These are phyloP conservation scores for Colletotrichum tropicicola DNA, from an alignment of 2,329 filamentous ascomycete species.

Conservation along the genomic window DNA sequence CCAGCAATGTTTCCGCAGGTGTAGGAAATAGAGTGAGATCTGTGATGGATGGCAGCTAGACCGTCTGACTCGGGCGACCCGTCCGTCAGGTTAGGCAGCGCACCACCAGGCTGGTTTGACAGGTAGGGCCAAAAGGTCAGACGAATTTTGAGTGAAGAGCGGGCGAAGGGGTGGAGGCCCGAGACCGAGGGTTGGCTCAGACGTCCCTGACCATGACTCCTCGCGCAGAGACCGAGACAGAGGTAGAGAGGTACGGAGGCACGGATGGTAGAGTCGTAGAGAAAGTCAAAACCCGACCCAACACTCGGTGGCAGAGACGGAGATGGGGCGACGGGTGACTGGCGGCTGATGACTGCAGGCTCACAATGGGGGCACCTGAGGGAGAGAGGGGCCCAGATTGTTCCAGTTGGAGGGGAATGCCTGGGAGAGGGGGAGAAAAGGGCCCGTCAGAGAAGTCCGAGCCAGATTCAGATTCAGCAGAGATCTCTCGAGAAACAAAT, in stretches of 20 bases:
- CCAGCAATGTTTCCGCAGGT: conserved; percentile 18
- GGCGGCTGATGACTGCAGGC: conserved; percentile 5
- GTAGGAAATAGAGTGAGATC: conserved; percentile 16
- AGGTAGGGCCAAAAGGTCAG: conserved; percentile 22
- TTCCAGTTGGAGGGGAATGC: conserved; percentile 14
- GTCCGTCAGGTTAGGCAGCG: conserved; percentile 23
- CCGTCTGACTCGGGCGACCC: conserved; percentile 25
- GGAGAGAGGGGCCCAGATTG: not conserved
- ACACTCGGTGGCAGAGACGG: not conserved
- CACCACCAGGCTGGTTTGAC: conserved; percentile 25
- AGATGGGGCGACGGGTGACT: not conserved
- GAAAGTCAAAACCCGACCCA: no score
- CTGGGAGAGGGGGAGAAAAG: not conserved
- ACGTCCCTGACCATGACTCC: no score
- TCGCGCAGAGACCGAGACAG: no score
- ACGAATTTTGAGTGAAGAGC: conserved; percentile 18
- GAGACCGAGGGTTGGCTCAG: conserved; percentile 11
- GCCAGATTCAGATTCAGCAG: conserved; percentile 22
- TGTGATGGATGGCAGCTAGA: not conserved
- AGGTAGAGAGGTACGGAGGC: no score
- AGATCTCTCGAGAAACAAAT: conserved; percentile 27
- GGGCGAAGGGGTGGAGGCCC: conserved; percentile 13
- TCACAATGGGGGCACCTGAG: conserved; percentile 15
- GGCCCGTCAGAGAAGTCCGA: conserved; percentile 11
- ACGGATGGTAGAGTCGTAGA: no score